Evolutionary conservation across 495 filamentous ascomycete genomes (phyloP), one percentile per base, ranked within the genome.

Genomic region (Penicillium argentinense): DNA sequence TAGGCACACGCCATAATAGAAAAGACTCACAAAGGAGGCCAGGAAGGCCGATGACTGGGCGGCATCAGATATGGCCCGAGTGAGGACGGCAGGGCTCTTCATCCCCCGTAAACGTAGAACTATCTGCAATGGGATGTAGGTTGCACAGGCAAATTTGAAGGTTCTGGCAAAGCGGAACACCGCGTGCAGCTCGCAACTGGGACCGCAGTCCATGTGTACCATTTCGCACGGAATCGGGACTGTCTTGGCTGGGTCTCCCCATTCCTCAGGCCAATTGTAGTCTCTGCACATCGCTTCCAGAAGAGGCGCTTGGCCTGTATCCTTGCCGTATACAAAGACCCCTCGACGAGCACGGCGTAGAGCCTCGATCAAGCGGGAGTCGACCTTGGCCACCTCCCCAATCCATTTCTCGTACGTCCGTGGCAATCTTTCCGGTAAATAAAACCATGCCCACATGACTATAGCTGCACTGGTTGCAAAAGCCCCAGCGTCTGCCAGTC

Each of bases 401-500:
- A 97, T 95, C 89, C 91, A 96, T 64, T 86, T 86, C 49, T 82
- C 87, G 68, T 96, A 97, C 19, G 85, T 75, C 25, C 64, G 77
- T 9, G 89, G 89, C 4, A 95, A 69, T 38, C 81, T 75, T 28
- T 78, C 70, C 0, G 88, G 88, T 3, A 61, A 53, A 71, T 92
- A 95, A 56, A 95, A 84, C 87, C 87, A 95, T 14, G 87, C 79
- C 85, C 88, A 91, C 89, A 95, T 97, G 38, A 97, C 83, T 3
- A 89, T 67, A n/a, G 82, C 86, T 34, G 82, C 80, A 52, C 86
- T 91, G 42, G 78, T 55, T 14, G 88, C 82, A 60, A 97, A 97
- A 4, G 92, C 60, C 8, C 77, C 68, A n/a, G 88, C 78, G 59
- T 91, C 87, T 21, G 81, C 70, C 28, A 83, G 57, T 13, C 63